Evolutionary conservation across 768 basidiomycete species (phyloP), one percentile per base, ranked within the genome.

Genomic region (Daedalea quercina): DNA sequence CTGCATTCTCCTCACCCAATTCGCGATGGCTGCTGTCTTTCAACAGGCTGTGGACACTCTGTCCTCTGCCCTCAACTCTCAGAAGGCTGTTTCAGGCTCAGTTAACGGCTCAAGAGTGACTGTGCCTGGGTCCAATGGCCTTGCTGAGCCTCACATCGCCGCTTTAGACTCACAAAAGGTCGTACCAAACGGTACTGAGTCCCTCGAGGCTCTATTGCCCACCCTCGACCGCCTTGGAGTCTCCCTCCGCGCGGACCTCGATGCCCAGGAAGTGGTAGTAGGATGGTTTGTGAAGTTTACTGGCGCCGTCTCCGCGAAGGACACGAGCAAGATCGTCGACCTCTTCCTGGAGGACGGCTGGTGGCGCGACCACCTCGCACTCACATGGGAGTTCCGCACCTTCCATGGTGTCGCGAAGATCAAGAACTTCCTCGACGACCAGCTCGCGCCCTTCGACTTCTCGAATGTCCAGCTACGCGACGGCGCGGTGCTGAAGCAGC

Each of bases 201-300:
- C 37, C 19, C 19, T 40, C 15, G 43, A 54, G 33, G 55, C 58
- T 37, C 35, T 55, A 25, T 56, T 67, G 11, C 67, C 67, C 24
- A 68, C 65, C 11, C 59, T 68, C 46, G 60, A 66, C 37, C 59
- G 53, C 24, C 57, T 67, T 28, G 61, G 63, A n/a, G 58, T 59
- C 31, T 35, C 52, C 4, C 17, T 57, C 20, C 56, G 52, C 15
- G 55, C 60, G 8, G 63, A 70, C 31, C 54, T 76, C 44, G 69
- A 78, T 43, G 70, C 67, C 1, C 56, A 56, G 11, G 56, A 61
- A 1, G 57, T 78, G 33, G 75, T 68, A 3, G 48, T 61, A 12
- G 62, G 57, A 40, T 81, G 79, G 79, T 67, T 78, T 50, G 35
- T 57, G n/a, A 59, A 65, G 6, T 76, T 80, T 58, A 28, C 60